Evolutionary conservation across 2,329 filamentous ascomycete species (phyloP).

Genomic region (Arachnopeziza araneosa): DNA sequence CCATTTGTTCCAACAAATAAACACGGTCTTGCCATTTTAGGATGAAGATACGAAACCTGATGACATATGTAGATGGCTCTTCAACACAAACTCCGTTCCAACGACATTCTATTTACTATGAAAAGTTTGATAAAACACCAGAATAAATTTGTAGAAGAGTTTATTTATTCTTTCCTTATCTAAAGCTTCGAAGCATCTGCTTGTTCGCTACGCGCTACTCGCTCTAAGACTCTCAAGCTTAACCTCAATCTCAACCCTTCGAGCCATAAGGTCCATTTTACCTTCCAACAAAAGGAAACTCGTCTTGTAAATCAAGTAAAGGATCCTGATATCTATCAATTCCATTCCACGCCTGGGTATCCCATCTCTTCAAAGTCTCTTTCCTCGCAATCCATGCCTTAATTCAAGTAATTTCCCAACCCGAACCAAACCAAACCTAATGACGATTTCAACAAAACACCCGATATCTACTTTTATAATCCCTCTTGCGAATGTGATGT

Average conservation of each 20-base stretch:
- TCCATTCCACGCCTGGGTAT: not conserved
- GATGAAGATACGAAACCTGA: no score
- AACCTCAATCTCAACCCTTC: not conserved
- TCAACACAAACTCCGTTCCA: no score
- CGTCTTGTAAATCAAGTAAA: not conserved
- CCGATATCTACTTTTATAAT: not conserved
- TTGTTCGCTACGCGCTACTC: not conserved
- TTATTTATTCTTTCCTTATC: no score
- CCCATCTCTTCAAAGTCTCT: not conserved
- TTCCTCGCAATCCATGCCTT: not conserved
- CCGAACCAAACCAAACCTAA: not conserved
- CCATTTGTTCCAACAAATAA: no score
- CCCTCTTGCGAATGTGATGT: not conserved
- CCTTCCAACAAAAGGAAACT: not conserved
- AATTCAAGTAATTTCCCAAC: not conserved
- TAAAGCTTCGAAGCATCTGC: no score
- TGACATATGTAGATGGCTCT: no score
- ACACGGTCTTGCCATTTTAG: no score
- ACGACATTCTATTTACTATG: no score
- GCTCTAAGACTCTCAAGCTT: not conserved
- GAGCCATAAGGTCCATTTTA: not conserved
- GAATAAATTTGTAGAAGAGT: no score
- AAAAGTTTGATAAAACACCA: no score
- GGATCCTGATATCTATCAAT: conserved; percentile 7
- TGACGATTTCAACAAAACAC: not conserved